Conservation (phyloP, 2,329 filamentous ascomycete genomes). For the Lecanosticta acicola region DNA sequence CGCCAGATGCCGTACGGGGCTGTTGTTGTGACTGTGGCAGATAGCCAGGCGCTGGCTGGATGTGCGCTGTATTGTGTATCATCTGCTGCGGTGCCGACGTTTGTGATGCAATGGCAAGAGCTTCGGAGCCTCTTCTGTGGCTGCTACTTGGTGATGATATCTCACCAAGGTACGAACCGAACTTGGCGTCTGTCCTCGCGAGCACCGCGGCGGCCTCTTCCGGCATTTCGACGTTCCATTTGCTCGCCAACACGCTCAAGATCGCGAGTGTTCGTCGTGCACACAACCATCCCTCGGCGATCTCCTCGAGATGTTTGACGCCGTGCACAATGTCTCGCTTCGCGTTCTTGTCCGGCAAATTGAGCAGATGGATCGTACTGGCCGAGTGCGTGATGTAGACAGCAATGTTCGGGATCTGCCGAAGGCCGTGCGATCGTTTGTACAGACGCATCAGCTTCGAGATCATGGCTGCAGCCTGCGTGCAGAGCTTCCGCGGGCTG, state of each 20-base stretch:
- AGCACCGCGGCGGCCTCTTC: conserved; percentile 74
- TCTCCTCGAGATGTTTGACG: conserved; percentile 87
- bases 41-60: neutral
- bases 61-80: neutral
- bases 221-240: conserved; percentile 83
- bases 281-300: conserved; percentile 90
- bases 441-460: conserved; percentile 93
- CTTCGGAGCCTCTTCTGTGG: conserved; percentile 10
- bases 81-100: conserved; percentile 1
- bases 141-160: conserved; percentile 46
- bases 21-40: neutral
- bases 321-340: conserved; percentile 85
- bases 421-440: conserved; percentile 82
- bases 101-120: conserved; percentile 3
- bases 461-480: conserved; percentile 79
- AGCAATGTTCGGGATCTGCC: conserved; percentile 92
- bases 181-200: conserved; percentile 72
- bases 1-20: conserved; percentile 1
- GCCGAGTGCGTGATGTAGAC: conserved; percentile 94
- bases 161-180: conserved; percentile 62
- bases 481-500: conserved; percentile 84
- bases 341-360: conserved; percentile 86
- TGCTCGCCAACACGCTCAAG: conserved; percentile 74
- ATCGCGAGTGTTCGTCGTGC: conserved; percentile 80
- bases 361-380: conserved; percentile 89